phyloP scores from a whole-genome alignment of 179 eudicot species.

The Camellia oleifera region DNA sequence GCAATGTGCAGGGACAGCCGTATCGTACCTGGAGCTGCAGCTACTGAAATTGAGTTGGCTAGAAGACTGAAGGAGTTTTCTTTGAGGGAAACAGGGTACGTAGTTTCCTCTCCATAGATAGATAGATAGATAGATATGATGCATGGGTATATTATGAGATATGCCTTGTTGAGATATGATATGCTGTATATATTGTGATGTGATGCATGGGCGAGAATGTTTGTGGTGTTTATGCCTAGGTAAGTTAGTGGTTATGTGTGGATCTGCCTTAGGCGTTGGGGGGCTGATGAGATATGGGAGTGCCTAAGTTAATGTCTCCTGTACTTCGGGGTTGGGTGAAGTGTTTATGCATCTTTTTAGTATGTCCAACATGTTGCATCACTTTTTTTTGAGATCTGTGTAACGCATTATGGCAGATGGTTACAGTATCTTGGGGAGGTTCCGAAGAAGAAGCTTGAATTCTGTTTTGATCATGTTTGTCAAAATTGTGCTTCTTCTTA shows the following conservation, averaged over 20 bases:
- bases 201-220: neutral
- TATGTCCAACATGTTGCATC: constrained; percentile 5
- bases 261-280: neutral
- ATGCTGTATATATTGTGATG: neutral
- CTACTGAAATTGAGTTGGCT: no score
- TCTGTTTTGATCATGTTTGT: neutral
- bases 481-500: neutral
- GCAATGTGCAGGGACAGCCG: no score
- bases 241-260: neutral
- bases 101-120: no score
- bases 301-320: neutral
- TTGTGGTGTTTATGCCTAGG: neutral
- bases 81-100: no score
- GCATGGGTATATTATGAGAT: no score
- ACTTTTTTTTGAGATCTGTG: neutral
- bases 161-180: neutral
- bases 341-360: neutral
- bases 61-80: no score
- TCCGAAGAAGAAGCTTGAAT: neutral
- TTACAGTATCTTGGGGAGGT: neutral
- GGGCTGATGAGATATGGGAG: neutral
- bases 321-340: neutral
- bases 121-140: no score
- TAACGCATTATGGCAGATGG: neutral
- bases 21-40: no score